phyloP scores from a whole-genome alignment of 2,329 filamentous ascomycete genomes.

The Sclerotinia nivalis region DNA sequence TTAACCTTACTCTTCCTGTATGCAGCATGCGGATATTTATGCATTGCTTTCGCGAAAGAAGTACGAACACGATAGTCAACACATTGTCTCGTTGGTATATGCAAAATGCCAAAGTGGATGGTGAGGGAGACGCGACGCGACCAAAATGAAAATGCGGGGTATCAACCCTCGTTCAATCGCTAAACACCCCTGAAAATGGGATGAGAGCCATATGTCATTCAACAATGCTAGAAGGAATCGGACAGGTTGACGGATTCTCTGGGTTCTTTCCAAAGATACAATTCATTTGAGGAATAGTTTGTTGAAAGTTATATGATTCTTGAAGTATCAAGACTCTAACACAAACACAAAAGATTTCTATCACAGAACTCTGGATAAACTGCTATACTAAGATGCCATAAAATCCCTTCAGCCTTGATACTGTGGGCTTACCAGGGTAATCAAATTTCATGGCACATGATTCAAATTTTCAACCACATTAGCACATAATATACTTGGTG shows the following conservation, averaged over 20 bases:
- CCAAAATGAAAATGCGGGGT: background rate
- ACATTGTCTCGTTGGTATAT: background rate
- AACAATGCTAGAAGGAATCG: background rate
- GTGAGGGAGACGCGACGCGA: background rate
- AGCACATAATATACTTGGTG: background rate
- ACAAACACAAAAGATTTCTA: background rate
- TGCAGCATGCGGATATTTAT: too few relatives aligned
- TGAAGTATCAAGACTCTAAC: background rate
- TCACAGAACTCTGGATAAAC: background rate
- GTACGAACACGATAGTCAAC: background rate
- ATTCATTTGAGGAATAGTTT: background rate
- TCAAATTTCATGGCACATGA: background rate
- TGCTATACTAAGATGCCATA: too few relatives aligned
- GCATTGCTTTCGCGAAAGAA: too few relatives aligned
- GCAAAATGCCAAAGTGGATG: background rate
- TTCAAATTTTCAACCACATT: background rate
- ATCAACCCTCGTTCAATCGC: background rate
- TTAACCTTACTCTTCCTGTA: too few relatives aligned
- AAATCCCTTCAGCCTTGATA: background rate
- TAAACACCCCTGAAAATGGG: background rate
- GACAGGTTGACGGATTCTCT: background rate
- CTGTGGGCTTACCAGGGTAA: too few relatives aligned
- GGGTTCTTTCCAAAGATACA: background rate
- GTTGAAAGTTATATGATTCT: fast-evolving
- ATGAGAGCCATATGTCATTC: background rate